phyloP scores from a whole-genome alignment of 2,329 filamentous ascomycete genomes.

The Verticillium nonalfalfae region DNA sequence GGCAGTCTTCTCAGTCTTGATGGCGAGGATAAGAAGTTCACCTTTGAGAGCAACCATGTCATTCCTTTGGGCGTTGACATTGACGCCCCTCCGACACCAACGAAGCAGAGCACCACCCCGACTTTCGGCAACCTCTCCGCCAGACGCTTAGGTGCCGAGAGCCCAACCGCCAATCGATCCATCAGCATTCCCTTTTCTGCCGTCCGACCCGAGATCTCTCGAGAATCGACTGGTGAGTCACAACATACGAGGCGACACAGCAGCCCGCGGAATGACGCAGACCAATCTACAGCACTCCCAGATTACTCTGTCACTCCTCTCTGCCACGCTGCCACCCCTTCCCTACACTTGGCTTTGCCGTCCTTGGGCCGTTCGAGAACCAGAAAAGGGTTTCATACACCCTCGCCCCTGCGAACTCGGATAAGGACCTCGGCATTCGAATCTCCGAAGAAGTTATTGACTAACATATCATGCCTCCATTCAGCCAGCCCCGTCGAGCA shows the following conservation, averaged over 20 bases:
- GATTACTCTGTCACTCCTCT: conserved; percentile 22
- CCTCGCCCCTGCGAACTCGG: conserved; percentile 24
- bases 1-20: conserved; percentile 78
- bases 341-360: conserved; percentile 25
- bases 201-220: conserved; percentile 25
- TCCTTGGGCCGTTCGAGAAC: conserved; percentile 28
- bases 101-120: conserved; percentile 57
- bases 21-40: conserved; percentile 62
- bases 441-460: conserved; percentile 32
- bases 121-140: conserved; percentile 31
- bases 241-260: conserved; percentile 11
- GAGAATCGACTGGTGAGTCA: conserved; percentile 40
- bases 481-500: conserved; percentile 57
- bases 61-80: conserved; percentile 32
- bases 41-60: conserved; percentile 33
- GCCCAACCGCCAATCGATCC: conserved; percentile 40
- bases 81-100: conserved; percentile 89
- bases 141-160: conserved; percentile 33
- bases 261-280: background rate
- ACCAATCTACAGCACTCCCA: background rate
- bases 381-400: conserved; percentile 22
- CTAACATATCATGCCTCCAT: conserved; percentile 45
- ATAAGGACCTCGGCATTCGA: conserved; percentile 18
- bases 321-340: conserved; percentile 23
- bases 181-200: conserved; percentile 34